Base-by-base conservation (phyloP, 169 alveolate species). In the Cryptosporidium felis region DNA sequence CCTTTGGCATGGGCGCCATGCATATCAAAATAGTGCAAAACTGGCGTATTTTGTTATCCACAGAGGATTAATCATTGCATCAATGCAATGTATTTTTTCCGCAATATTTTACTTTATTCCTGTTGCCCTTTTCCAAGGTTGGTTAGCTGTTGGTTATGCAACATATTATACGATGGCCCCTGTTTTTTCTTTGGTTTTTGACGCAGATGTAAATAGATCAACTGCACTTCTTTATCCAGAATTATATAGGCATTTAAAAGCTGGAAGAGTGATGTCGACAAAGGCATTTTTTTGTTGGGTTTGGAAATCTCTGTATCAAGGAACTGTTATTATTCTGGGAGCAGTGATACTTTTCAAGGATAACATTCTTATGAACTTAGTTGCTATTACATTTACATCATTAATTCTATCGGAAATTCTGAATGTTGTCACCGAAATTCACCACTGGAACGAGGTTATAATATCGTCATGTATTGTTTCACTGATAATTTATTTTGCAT, bases 81-180 rank as follows among this genome's bases (percentile, higher is more conserved):
- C 96, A 44, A 92, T 96, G 89, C 97, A 97, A 88, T 95, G 96
- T 45, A 91, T 95, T 28, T 96, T 95, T 62, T 93, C 96, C 60
- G 94, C 96, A 36, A 89, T 96, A 62, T 97, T 95, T 90, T 96
- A 94, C 92, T 94, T 92, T 85, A 92, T 94, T 56, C 97, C 99
- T 16, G 94, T 98, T 80, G 97, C 99, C n/a, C 92, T 97, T 62
- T 97, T 94, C 91, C 97, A 95, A 66, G 99, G 99, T 3, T 95
- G 96, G 95, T 90, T 98, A 36, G 97, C 96, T 91, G 95, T 98
- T 45, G 99, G 99, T 23, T 98, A 97, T 92, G 92, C 99, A 62
- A 96, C 99, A 16, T 93, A 63, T 60, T 98, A 96, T 89, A 98
- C 99, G 46, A 94, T 94, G 80, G 89, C 97, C 14, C 99, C 99